phyloP scores from a whole-genome alignment of 768 basidiomycete species.

The Hysterangium stoloniferum region DNA sequence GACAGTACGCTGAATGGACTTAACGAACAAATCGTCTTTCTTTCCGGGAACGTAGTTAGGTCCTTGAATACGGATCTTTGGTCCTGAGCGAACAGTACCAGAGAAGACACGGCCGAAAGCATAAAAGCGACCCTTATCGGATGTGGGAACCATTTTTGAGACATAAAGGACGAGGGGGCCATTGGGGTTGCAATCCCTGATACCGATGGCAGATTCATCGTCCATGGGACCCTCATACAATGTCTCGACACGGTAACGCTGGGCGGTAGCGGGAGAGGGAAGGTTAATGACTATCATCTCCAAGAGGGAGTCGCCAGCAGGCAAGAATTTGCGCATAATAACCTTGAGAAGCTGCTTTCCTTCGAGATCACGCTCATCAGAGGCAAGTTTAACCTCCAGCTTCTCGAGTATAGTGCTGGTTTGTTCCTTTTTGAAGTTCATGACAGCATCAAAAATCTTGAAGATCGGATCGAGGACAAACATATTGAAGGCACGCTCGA shows the following conservation, averaged over 20 bases:
- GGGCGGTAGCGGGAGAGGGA: conserved; percentile 94
- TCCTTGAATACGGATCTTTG: conserved; percentile 98
- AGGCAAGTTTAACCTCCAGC: conserved; percentile 84
- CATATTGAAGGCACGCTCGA: conserved; percentile 97
- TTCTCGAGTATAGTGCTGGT: conserved; percentile 85
- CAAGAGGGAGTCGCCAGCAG: conserved; percentile 95
- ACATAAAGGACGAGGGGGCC: conserved; percentile 96
- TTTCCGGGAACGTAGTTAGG: conserved; percentile 98
- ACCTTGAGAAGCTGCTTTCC: conserved; percentile 95
- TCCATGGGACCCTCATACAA: conserved; percentile 99
- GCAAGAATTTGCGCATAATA: conserved; percentile 99
- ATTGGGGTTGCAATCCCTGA: conserved; percentile 95
- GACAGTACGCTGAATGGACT: conserved; percentile 97
- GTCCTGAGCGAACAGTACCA: conserved; percentile 92
- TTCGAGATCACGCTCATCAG: conserved; percentile 88
- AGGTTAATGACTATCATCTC: conserved; percentile 99
- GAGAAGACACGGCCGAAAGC: conserved; percentile 99
- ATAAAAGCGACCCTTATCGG: conserved; percentile 99
- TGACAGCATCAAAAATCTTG: conserved; percentile 95
- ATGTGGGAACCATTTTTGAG: conserved; percentile 99
- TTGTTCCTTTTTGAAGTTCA: conserved; percentile 98
- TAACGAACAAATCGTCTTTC: conserved; percentile 97
- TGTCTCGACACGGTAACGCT: conserved; percentile 98
- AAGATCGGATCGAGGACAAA: conserved; percentile 99
- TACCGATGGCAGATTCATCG: conserved; percentile 97